Evolutionary conservation across 805 yeast species (phyloP).

Genomic region (Alloascoidea hylecoeti): DNA sequence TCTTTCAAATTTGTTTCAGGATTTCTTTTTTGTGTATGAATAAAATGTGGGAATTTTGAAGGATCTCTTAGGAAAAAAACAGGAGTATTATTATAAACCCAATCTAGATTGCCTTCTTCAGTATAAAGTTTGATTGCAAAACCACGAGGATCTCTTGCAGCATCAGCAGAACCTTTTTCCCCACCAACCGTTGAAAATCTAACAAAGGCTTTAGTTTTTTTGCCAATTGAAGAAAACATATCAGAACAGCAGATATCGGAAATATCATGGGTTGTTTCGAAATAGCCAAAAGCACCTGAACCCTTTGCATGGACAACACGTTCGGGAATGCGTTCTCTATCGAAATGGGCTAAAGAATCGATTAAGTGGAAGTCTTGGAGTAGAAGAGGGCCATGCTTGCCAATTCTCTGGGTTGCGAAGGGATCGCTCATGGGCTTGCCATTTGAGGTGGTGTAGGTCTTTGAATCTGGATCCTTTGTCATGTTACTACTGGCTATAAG

Average conservation of each 20-base stretch:
- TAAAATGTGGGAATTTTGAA: slow-evolving; percentile 73
- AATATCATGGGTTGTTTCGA: slow-evolving; percentile 80
- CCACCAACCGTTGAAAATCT: slow-evolving; percentile 87
- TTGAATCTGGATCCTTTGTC: too few relatives aligned
- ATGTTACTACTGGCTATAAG: too few relatives aligned
- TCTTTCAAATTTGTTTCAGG: slow-evolving; percentile 71
- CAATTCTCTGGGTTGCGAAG: slow-evolving; percentile 37
- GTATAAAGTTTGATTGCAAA: slow-evolving; percentile 71
- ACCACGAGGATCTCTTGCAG: slow-evolving; percentile 84
- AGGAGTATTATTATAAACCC: slow-evolving; percentile 80
- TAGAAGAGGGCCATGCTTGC: slow-evolving; percentile 65
- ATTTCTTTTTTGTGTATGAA: slow-evolving; percentile 81
- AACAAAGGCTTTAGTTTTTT: slow-evolving; percentile 53
- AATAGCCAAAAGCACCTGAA: slow-evolving; percentile 79
- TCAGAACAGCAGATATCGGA: slow-evolving; percentile 57
- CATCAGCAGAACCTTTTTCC: slow-evolving; percentile 68
- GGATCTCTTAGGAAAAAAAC: slow-evolving; percentile 79
- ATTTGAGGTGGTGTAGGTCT: slow-evolving; percentile 17
- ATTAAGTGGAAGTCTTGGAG: slow-evolving; percentile 72
- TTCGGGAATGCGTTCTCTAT: slow-evolving; percentile 84
- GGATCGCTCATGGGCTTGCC: slow-evolving; percentile 12
- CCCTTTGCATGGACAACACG: slow-evolving; percentile 92
- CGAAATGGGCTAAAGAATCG: slow-evolving; percentile 77
- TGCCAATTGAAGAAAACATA: slow-evolving; percentile 56
- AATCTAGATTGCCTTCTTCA: slow-evolving; percentile 74